A percentile compares a stretch with the other conserved stretches of the same genome.
Evolutionary conservation across 1,139 yeast genomes (phyloP).

Genomic region (Kluyveromyces sp.): DNA sequence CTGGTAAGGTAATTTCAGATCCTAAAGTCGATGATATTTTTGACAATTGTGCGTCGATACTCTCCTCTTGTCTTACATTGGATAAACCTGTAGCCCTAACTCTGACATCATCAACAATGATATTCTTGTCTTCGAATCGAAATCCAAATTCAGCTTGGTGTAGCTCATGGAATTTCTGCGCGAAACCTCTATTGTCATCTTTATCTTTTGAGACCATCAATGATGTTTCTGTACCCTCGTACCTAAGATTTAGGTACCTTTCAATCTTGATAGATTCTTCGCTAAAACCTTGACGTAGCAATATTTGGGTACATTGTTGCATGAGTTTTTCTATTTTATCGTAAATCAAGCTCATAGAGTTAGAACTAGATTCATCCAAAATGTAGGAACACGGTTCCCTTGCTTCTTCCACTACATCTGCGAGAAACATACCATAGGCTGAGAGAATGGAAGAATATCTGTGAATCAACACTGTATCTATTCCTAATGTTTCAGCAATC

Average conservation of each 20-base stretch:
- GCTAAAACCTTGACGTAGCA: conserved; percentile 42
- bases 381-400: conserved; percentile 49
- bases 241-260: conserved; percentile 66
- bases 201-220: conserved; percentile 48
- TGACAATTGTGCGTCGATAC: conserved; percentile 34
- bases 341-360: conserved; percentile 20
- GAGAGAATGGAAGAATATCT: conserved; percentile 47
- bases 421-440: conserved; percentile 50
- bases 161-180: conserved; percentile 37
- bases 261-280: conserved; percentile 40
- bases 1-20: conserved; percentile 3
- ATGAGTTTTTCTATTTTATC: conserved; percentile 31
- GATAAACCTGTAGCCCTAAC: conserved; percentile 57
- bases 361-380: conserved; percentile 25
- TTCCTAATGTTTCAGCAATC: conserved; percentile 43
- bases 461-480: conserved; percentile 41
- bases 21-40: neutral
- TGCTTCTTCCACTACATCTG: conserved; percentile 55
- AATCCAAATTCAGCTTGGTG: conserved; percentile 71
- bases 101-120: conserved; percentile 76
- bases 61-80: conserved; percentile 22
- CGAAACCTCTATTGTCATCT: conserved; percentile 18
- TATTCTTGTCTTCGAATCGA: conserved; percentile 45
- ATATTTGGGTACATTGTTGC: conserved; percentile 22
- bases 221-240: conserved; percentile 82